Conservation (phyloP, 495 filamentous ascomycete genomes). For the Lasiosphaeriaceae sp. region DNA sequence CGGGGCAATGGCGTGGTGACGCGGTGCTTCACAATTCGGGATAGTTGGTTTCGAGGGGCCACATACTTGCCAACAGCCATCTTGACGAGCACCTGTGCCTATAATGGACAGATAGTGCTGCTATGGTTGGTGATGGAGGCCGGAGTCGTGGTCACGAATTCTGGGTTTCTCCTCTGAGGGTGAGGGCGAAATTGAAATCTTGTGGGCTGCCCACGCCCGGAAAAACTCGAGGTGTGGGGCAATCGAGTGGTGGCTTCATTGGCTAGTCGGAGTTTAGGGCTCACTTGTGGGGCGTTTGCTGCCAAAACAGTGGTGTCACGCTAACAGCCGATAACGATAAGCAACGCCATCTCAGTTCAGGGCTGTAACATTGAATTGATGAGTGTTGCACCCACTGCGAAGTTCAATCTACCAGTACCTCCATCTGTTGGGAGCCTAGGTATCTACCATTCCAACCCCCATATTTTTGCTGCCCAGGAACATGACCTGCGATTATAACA, state of each 20-base stretch:
- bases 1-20: not conserved
- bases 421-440: no score
- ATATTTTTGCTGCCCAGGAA: no score
- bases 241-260: conserved; percentile 10
- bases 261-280: conserved; percentile 31
- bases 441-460: no score
- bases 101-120: conserved; percentile 27
- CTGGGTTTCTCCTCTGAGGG: conserved; percentile 29
- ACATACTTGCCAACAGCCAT: conserved; percentile 93
- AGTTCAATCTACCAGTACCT: no score
- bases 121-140: conserved; percentile 32
- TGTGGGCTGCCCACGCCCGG: conserved; percentile 30
- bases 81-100: conserved; percentile 53
- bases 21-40: not conserved
- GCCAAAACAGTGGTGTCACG: not conserved
- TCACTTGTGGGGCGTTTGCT: conserved; percentile 3
- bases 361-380: no score
- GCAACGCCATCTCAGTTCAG: no score
- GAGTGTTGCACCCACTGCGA: no score
- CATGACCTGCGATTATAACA: no score
- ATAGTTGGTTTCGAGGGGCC: conserved; percentile 3
- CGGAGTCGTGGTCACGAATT: conserved; percentile 31
- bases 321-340: not conserved
- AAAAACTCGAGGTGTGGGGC: conserved; percentile 33
- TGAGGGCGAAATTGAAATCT: conserved; percentile 33